These are phyloP conservation scores for Hypomontagnella submonticulosa DNA, from an alignment of 495 filamentous ascomycete genomes.

Conservation along the genomic window DNA sequence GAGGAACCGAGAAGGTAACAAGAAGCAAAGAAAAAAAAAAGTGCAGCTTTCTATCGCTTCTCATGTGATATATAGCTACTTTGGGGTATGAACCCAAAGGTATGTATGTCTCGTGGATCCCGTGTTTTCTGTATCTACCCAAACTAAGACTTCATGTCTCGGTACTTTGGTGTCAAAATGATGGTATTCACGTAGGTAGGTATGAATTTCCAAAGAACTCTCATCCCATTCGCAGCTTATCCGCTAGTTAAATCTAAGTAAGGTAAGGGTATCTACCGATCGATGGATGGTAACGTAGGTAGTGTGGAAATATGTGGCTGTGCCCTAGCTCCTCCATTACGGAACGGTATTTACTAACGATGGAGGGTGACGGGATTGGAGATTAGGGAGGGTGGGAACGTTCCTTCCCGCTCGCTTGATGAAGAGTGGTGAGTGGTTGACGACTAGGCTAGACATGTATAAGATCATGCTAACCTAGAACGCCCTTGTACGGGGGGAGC, in stretches of 20 bases:
- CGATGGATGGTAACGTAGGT: constrained; percentile 50
- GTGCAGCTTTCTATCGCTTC: background rate
- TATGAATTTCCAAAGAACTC: background rate
- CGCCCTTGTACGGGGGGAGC: constrained; percentile 9
- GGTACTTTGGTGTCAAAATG: background rate
- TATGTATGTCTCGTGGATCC: too few species aligned
- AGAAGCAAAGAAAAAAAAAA: background rate
- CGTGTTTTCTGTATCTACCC: too few species aligned
- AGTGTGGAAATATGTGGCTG: constrained; percentile 40
- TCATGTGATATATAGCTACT: too few species aligned
- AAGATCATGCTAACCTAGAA: constrained; percentile 18
- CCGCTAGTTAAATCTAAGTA: constrained; percentile 28
- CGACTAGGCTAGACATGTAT: constrained; percentile 17
- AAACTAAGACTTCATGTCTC: too few species aligned
- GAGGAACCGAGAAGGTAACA: constrained; percentile 1
- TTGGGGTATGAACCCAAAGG: too few species aligned
- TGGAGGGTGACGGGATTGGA: constrained; percentile 23
- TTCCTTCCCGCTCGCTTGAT: constrained; percentile 39
- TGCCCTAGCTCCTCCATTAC: constrained; percentile 30
- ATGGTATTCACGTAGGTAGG: constrained; percentile 2
- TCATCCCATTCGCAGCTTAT: constrained; percentile 6
- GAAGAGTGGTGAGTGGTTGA: constrained; percentile 19
- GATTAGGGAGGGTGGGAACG: constrained; percentile 24
- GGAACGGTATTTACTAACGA: constrained; percentile 35
- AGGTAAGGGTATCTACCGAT: constrained; percentile 36